These are phyloP conservation scores for Tetrahymena borealis DNA, from an alignment of 73 alveolate genomes.

Conservation along the genomic window DNA sequence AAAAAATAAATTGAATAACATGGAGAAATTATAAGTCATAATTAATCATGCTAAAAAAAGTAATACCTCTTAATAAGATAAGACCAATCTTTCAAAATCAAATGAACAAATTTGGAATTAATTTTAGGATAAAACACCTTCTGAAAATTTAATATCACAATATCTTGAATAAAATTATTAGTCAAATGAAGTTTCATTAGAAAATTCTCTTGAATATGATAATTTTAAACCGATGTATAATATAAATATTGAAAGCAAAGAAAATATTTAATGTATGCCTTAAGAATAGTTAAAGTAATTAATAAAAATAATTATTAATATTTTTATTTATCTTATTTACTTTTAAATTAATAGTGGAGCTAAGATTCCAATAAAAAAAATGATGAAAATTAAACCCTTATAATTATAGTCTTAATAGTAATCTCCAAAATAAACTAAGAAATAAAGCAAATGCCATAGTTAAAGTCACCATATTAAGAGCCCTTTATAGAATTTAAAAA, in stretches of 20 bases:
- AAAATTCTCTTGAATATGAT: background rate
- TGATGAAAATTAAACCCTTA: background rate
- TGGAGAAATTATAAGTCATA: too few relatives aligned
- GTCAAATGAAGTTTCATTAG: background rate
- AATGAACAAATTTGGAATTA: too few relatives aligned
- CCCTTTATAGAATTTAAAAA: background rate
- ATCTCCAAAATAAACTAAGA: too few relatives aligned
- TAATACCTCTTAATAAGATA: too few relatives aligned
- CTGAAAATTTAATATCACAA: too few relatives aligned
- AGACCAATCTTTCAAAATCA: too few relatives aligned
- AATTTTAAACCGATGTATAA: background rate
- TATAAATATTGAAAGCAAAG: background rate
- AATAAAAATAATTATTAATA: background rate
- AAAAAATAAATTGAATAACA: too few relatives aligned
- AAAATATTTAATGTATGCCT: background rate
- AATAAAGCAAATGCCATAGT: background rate
- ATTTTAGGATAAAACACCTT: too few relatives aligned
- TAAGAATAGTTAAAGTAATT: background rate
- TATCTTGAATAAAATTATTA: too few relatives aligned
- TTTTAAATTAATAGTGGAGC: background rate
- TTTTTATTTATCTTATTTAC: background rate
- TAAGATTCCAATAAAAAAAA: background rate
- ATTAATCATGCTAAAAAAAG: too few relatives aligned
- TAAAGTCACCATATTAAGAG: background rate
- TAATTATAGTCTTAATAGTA: background rate